Evolutionary conservation across 2,329 filamentous ascomycete species (phyloP).

Genomic region (Venturia pyrina): DNA sequence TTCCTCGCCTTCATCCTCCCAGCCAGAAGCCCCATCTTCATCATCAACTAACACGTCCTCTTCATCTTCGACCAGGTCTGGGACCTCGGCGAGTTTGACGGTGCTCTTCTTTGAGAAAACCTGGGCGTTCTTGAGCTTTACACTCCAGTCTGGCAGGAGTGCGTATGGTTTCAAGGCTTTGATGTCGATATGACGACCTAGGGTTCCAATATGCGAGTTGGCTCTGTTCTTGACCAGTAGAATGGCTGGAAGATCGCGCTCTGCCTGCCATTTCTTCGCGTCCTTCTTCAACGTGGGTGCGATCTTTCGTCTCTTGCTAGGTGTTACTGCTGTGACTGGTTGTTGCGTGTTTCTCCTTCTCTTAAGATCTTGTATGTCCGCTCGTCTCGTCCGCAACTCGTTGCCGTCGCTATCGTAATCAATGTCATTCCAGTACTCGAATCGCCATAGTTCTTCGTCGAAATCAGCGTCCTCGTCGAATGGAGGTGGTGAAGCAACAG

Average conservation of each 20-base stretch:
- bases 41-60: neutral
- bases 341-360: conserved; percentile 15
- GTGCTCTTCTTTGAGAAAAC: neutral
- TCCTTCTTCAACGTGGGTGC: neutral
- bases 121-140: conserved; percentile 20
- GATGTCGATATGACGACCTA: neutral
- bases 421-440: conserved; percentile 38
- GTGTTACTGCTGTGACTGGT: neutral
- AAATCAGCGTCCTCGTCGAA: conserved; percentile 31
- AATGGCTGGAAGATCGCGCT: conserved; percentile 1
- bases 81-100: conserved; percentile 7
- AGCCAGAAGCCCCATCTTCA: conserved; percentile 6
- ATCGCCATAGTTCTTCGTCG: conserved; percentile 25
- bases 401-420: conserved; percentile 39
- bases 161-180: conserved; percentile 24
- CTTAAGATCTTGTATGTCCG: conserved; percentile 12
- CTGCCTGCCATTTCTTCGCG: neutral
- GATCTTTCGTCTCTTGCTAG: conserved; percentile 10
- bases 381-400: conserved; percentile 23
- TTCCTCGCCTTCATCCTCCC: conserved; percentile 10
- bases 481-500: conserved; percentile 33
- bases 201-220: neutral
- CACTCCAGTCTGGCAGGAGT: conserved; percentile 36
- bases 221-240: conserved; percentile 4
- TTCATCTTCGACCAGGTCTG: conserved; percentile 10